Base-by-base conservation (phyloP, 305 asterid genomes). In the Salvia sclarea region DNA sequence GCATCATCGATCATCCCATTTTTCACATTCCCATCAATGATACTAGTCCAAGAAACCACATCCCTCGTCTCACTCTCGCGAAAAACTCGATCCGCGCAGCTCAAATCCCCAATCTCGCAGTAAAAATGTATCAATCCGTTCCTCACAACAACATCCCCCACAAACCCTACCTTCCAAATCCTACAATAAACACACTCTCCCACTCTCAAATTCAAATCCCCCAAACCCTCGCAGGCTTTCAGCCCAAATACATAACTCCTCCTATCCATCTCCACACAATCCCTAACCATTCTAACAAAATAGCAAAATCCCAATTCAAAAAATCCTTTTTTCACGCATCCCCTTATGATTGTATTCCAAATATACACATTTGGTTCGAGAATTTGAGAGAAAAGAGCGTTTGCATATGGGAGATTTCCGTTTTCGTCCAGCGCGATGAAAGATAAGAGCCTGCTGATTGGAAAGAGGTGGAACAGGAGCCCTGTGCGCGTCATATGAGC, bases 41-140 rank as follows among this genome's bases (percentile, higher is more conserved):
- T 70, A 18, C 86, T 76, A 64, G 96, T 86, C 96, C 96, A 89
- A 52, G 92, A 78, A 58, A 89, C 86, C 64, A 89, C 96, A 69
- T 89, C 96, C 52, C 69, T 86, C 5, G 53, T 66, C 68, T 55
- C 72, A 79, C 76, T 73, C 76, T 85, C 96, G 50, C 71, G 44
- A 53, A 86, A 89, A 69, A 82, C 76, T 61, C 65, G 77, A 38
- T 50, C 49, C 11, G 88, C 92, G 55, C 65, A 61, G 22, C 53
- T 18, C 25, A 78, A 14, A 22, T 65, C 48, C 54, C 87, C 83
- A 18, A 72, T 76, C 82, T 68, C 86, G 55, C 84, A 73, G 28
- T 85, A 85, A 63, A 86, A 85, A 75, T 86, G 90, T 25, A 89
- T 50, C 85, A 86, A 80, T n/a, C 84, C 79, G 65, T 89, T 89